Conservation (phyloP, 1,284 basidiomycete species). For the Ustilago crameri region DNA sequence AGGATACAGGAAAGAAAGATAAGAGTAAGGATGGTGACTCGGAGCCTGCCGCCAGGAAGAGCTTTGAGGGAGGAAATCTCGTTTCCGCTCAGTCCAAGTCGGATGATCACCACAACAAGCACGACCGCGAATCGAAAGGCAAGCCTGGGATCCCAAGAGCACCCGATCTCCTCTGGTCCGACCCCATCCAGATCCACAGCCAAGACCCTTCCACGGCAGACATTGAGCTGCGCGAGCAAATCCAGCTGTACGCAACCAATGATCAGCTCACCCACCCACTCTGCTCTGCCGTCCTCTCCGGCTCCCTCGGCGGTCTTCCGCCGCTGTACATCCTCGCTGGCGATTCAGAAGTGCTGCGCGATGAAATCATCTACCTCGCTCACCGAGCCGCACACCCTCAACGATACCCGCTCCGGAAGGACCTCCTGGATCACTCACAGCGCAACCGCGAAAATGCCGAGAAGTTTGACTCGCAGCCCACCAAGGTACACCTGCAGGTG, state of each 20-base stretch:
- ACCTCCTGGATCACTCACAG: slow-evolving; percentile 71
- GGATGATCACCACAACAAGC: not conserved
- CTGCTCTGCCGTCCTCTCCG: slow-evolving; percentile 78
- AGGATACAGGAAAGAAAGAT: slow-evolving; percentile 1
- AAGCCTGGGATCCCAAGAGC: slow-evolving; percentile 31
- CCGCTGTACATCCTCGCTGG: slow-evolving; percentile 84
- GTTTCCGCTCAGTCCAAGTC: not conserved
- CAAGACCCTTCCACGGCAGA: slow-evolving; percentile 19
- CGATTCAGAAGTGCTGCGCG: slow-evolving; percentile 86
- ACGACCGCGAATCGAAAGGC: not conserved
- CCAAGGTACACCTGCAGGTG: slow-evolving; percentile 87
- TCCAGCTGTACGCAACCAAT: slow-evolving; percentile 91
- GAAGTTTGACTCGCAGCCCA: slow-evolving; percentile 73
- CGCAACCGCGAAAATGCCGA: slow-evolving; percentile 66
- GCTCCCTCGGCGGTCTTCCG: slow-evolving; percentile 89
- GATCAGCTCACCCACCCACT: slow-evolving; percentile 84
- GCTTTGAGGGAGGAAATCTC: slow-evolving; percentile 20
- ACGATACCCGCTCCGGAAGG: slow-evolving; percentile 76
- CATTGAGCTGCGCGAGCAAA: slow-evolving; percentile 71
- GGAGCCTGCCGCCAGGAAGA: slow-evolving; percentile 32
- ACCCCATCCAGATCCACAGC: slow-evolving; percentile 45
- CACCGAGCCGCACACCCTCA: slow-evolving; percentile 90
- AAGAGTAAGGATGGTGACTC: slow-evolving; percentile 6
- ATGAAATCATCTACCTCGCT: slow-evolving; percentile 86
- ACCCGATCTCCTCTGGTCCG: slow-evolving; percentile 50